Percentiles rank a stretch among this genome's conserved stretches.
phyloP scores from a whole-genome alignment of 306 rosid species.

The Prunus armeniaca region DNA sequence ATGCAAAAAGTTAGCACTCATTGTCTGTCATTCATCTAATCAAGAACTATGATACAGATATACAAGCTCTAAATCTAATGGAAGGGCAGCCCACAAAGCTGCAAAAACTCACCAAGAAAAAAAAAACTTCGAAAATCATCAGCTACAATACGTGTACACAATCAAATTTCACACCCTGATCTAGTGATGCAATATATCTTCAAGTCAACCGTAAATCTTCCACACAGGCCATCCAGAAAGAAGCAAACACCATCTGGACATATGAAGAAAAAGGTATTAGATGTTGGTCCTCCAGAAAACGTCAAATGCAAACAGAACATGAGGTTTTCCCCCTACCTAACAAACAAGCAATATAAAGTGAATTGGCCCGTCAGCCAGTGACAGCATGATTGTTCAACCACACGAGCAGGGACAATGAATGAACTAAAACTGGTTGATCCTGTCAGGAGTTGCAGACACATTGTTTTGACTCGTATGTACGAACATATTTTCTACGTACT shows the following conservation, averaged over 20 bases:
- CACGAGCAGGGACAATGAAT: constrained; percentile 29
- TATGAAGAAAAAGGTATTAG: background rate
- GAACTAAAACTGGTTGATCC: constrained; percentile 28
- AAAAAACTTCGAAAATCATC: constrained; percentile 37
- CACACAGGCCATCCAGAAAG: constrained; percentile 42
- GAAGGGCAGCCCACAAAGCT: constrained; percentile 40
- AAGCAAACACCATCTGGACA: constrained; percentile 39
- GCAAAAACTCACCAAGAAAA: constrained; percentile 36
- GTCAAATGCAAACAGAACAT: background rate
- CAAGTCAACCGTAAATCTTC: constrained; percentile 38
- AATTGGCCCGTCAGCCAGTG: constrained; percentile 43
- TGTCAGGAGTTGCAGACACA: constrained; percentile 17
- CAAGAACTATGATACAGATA: constrained; percentile 48
- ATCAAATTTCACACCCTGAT: constrained; percentile 43
- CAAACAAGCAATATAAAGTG: constrained; percentile 27
- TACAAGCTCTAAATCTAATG: constrained; percentile 48
- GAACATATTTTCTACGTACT: constrained; percentile 37
- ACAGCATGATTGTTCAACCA: constrained; percentile 29
- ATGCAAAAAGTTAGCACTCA: constrained; percentile 14
- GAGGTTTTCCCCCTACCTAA: constrained; percentile 42
- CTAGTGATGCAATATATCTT: constrained; percentile 35
- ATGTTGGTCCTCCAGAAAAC: constrained; percentile 17
- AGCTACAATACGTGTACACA: constrained; percentile 40
- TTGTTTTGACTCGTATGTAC: constrained; percentile 26
- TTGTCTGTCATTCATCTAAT: constrained; percentile 46